Conservation (phyloP, 805 yeast genomes). For the Kluyveromyces dobzhanskii region DNA sequence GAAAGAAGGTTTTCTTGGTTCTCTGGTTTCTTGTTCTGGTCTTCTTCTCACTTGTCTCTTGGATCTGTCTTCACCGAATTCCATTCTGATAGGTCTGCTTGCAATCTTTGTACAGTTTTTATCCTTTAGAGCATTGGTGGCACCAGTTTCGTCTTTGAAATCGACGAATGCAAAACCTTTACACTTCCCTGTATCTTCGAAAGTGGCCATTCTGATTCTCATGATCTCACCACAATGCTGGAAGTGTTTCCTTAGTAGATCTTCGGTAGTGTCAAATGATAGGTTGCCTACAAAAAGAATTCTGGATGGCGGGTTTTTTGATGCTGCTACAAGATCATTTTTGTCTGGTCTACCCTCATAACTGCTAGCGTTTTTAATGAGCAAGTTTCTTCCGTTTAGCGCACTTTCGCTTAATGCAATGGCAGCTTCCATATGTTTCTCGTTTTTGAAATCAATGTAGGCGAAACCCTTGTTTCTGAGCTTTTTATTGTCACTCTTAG, state of each 20-base stretch:
- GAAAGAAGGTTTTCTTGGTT: slow-evolving; percentile 1
- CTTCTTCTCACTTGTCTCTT: slow-evolving; percentile 49
- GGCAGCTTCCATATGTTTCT: slow-evolving; percentile 51
- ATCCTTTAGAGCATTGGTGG: slow-evolving; percentile 74
- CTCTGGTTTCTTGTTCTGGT: slow-evolving; percentile 6
- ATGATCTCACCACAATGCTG: slow-evolving; percentile 85
- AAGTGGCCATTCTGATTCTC: slow-evolving; percentile 92
- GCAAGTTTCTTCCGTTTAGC: slow-evolving; percentile 75
- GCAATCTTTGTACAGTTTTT: slow-evolving; percentile 56
- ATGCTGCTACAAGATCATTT: slow-evolving; percentile 37
- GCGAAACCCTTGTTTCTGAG: slow-evolving; percentile 71
- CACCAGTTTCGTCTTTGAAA: slow-evolving; percentile 70
- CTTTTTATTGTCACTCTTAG: slow-evolving; percentile 46
- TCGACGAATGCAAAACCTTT: slow-evolving; percentile 94
- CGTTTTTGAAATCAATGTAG: slow-evolving; percentile 68
- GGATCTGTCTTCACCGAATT: slow-evolving; percentile 92
- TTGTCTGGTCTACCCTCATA: slow-evolving; percentile 82
- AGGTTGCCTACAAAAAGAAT: slow-evolving; percentile 88
- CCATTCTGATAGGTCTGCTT: slow-evolving; percentile 73
- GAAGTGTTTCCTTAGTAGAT: slow-evolving; percentile 68
- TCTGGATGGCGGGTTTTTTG: slow-evolving; percentile 81
- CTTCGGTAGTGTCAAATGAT: slow-evolving; percentile 85
- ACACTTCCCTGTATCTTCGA: slow-evolving; percentile 92
- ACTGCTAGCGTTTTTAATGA: slow-evolving; percentile 73
- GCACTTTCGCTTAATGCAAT: slow-evolving; percentile 60